Evolutionary conservation across 768 basidiomycete species (phyloP).

Genomic region (Neoboletus subvelutipes): DNA sequence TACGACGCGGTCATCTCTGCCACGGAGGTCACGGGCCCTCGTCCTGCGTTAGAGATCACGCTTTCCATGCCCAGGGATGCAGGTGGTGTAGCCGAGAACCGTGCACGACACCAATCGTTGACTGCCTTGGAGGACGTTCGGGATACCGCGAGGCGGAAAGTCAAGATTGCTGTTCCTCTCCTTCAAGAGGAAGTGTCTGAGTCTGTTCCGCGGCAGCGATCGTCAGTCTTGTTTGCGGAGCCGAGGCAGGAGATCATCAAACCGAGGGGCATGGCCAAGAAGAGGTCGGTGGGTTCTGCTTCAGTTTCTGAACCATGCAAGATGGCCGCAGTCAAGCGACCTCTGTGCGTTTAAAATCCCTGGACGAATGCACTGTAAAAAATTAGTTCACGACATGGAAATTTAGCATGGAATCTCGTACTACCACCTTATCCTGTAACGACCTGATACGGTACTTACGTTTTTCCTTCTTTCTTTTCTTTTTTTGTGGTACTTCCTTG

Average conservation of each 20-base stretch:
- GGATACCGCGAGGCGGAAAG: slow-evolving; percentile 9
- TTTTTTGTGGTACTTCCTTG: background rate
- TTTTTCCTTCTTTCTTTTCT: background rate
- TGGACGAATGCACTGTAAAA: background rate
- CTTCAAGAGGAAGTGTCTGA: background rate
- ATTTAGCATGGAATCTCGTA: background rate
- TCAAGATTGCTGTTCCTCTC: slow-evolving; percentile 23
- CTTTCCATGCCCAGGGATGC: slow-evolving; percentile 9
- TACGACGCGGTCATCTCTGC: slow-evolving; percentile 52
- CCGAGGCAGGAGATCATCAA: background rate
- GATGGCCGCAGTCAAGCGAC: slow-evolving; percentile 16
- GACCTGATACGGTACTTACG: background rate
- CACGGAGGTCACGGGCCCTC: slow-evolving; percentile 31
- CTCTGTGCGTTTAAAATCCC: slow-evolving; percentile 12
- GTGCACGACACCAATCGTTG: slow-evolving; percentile 29
- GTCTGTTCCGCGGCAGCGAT: background rate
- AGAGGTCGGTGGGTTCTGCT: slow-evolving; percentile 4
- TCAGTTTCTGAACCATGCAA: slow-evolving; percentile 9
- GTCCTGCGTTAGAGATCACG: slow-evolving; percentile 23
- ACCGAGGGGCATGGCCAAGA: slow-evolving; percentile 2
- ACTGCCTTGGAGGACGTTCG: slow-evolving; percentile 18
- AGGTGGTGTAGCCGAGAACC: background rate
- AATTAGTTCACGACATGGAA: background rate
- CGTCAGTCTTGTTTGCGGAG: background rate
- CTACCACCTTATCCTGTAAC: background rate